Conservation (phyloP, 1,139 yeast genomes). For the Lodderomyces elongisporus region DNA sequence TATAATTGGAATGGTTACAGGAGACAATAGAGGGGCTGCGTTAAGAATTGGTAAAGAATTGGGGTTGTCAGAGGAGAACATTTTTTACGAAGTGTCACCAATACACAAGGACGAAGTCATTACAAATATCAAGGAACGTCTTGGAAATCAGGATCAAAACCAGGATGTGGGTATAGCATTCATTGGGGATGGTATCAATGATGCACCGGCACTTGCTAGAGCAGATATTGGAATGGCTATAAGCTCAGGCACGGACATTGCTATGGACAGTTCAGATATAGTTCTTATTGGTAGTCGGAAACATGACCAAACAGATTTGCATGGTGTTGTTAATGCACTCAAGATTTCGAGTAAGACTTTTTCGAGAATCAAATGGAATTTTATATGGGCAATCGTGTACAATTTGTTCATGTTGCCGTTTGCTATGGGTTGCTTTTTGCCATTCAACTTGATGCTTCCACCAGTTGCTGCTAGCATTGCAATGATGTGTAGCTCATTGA, state of each 20-base stretch:
- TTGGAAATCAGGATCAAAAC: conserved; percentile 12
- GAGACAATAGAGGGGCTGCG: conserved; percentile 71
- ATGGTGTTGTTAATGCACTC: conserved; percentile 68
- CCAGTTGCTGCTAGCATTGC: conserved; percentile 93
- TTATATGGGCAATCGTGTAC: conserved; percentile 82
- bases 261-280: conserved; percentile 91
- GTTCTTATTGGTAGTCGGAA: conserved; percentile 48
- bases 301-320: conserved; percentile 39
- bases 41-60: conserved; percentile 57
- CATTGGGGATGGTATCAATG: conserved; percentile 96
- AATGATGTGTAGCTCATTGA: conserved; percentile 88
- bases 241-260: conserved; percentile 91
- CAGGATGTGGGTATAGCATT: conserved; percentile 46
- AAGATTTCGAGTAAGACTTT: conserved; percentile 71
- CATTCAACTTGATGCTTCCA: conserved; percentile 70
- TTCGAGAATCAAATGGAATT: conserved; percentile 69
- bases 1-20: conserved; percentile 85
- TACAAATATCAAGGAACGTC: conserved; percentile 46
- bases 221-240: conserved; percentile 90
- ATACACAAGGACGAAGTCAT: conserved; percentile 70
- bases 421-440: conserved; percentile 88
- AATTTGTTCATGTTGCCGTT: conserved; percentile 87
- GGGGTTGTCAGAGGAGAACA: conserved; percentile 60
- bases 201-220: conserved; percentile 89
- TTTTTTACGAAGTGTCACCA: conserved; percentile 77